phyloP scores from a whole-genome alignment of 768 basidiomycete genomes.

The Lenzites betulinus region DNA sequence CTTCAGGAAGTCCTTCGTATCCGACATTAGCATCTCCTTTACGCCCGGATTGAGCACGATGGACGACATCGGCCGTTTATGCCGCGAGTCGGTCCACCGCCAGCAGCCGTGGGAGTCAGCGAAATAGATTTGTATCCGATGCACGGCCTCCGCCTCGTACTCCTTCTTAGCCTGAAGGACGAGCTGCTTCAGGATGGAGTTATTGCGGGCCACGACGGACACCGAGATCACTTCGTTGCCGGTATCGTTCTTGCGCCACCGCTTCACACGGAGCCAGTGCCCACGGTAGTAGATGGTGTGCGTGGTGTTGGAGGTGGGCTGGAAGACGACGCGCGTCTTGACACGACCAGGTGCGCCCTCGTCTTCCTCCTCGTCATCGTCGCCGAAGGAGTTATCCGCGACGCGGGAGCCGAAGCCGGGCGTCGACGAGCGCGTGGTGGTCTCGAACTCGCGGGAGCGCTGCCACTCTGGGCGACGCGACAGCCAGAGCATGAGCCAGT shows the following conservation, averaged over 20 bases:
- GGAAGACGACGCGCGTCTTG: slow-evolving; percentile 84
- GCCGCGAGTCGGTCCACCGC: slow-evolving; percentile 85
- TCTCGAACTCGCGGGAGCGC: slow-evolving; percentile 86
- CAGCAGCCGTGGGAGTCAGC: slow-evolving; percentile 87
- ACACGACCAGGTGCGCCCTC: slow-evolving; percentile 59
- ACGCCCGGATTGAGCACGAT: slow-evolving; percentile 88
- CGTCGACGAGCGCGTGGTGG: slow-evolving; percentile 73
- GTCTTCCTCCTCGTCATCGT: slow-evolving; percentile 54
- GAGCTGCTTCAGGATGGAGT: slow-evolving; percentile 84
- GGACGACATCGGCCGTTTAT: slow-evolving; percentile 86
- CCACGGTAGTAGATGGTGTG: slow-evolving; percentile 87
- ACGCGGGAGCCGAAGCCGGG: slow-evolving; percentile 55
- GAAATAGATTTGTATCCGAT: slow-evolving; percentile 88
- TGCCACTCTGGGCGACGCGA: slow-evolving; percentile 87
- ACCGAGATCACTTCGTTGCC: slow-evolving; percentile 77
- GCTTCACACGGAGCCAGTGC: slow-evolving; percentile 79
- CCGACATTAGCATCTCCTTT: slow-evolving; percentile 84
- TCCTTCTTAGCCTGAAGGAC: slow-evolving; percentile 88
- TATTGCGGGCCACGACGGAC: slow-evolving; percentile 82
- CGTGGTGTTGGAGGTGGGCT: slow-evolving; percentile 85
- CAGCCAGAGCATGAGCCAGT: slow-evolving; percentile 92
- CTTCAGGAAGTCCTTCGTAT: slow-evolving; percentile 80
- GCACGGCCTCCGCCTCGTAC: slow-evolving; percentile 85
- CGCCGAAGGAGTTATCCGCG: slow-evolving; percentile 58
- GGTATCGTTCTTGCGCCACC: slow-evolving; percentile 68